Evolutionary conservation across 169 alveolate genomes (phyloP).

Genomic region (Eimeria tenella): DNA sequence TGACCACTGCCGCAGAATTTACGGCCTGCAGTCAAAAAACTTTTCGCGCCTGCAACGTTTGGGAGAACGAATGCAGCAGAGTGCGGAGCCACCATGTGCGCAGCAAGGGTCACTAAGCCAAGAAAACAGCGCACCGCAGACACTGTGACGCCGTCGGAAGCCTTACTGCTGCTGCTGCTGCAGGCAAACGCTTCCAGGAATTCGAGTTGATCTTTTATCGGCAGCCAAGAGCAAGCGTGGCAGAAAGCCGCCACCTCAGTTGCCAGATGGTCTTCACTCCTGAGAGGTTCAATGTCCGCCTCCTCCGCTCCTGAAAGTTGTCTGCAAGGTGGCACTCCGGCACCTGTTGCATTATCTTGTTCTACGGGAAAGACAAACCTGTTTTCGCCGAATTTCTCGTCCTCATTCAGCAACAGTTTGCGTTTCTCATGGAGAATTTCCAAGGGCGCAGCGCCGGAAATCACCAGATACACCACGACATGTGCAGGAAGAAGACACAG

Average conservation of each 20-base stretch:
- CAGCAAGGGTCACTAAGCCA: slow-evolving; percentile 44
- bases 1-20: neutral
- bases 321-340: neutral
- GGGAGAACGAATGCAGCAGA: neutral
- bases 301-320: neutral
- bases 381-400: neutral
- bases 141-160: neutral
- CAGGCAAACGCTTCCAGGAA: slow-evolving; percentile 32
- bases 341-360: neutral
- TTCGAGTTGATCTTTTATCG: slow-evolving; percentile 19
- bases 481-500: neutral
- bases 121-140: slow-evolving; percentile 27
- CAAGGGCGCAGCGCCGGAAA: slow-evolving; percentile 14
- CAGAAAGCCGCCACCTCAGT: slow-evolving; percentile 40
- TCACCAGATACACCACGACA: slow-evolving; percentile 37
- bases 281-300: neutral
- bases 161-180: slow-evolving; percentile 24
- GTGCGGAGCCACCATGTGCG: slow-evolving; percentile 36
- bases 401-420: neutral
- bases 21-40: neutral
- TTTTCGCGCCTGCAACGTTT: neutral
- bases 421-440: slow-evolving; percentile 11
- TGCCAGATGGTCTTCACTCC: neutral
- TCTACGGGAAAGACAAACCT: neutral
- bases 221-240: slow-evolving; percentile 14